Base-by-base conservation (phyloP, 164 flowering plant species). In the Sedum album region DNA sequence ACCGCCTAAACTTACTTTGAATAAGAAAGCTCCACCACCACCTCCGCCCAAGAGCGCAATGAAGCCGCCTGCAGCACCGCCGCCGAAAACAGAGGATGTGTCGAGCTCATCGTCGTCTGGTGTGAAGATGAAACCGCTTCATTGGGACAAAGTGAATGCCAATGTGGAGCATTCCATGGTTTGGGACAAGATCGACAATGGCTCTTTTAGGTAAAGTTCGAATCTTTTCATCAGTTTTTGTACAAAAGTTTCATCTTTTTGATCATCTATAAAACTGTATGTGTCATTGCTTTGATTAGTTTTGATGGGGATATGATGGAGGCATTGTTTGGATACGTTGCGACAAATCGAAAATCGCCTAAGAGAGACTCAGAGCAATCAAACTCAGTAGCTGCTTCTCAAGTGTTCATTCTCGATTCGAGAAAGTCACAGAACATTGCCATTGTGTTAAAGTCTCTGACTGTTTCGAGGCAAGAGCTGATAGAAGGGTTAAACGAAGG, bases 241-340 rank as follows among this genome's bases (percentile, higher is more conserved):
- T 38, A n/a, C 14, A 8, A 2, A 21, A 15, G 17, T 11, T 65
- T 21, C 41, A 18, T 35, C 46, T 35, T 7, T n/a, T 18, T n/a
- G 14, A 23, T 42, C 23, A 35, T 36, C 48, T 39, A 17, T 11
- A 46, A 39, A 46, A 39, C 39, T n/a, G n/a, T n/a, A n/a, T n/a
- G n/a, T n/a, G n/a, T 26, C 26, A 5, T 9, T 8, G 13, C 23
- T 44, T 62, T 20, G 18, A 66, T 63, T 80, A 93, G 96, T 70
- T 80, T 88, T 67, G 89, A 91, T 69, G 97, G 81, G 20, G 92
- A 94, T 71, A 83, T 94, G n/a, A 94, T 94, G 93, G 97, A 89
- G 82, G 91, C 95, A 25, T 79, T 94, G 36, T 94, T 94, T 66
- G 97, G 98, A 13, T 79, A 60, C 18, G 91, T 84, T 23, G 90